Percentiles rank a stretch among this genome's conserved stretches.
phyloP scores from a whole-genome alignment of 495 filamentous ascomycete species.

The Xylaria venustula region DNA sequence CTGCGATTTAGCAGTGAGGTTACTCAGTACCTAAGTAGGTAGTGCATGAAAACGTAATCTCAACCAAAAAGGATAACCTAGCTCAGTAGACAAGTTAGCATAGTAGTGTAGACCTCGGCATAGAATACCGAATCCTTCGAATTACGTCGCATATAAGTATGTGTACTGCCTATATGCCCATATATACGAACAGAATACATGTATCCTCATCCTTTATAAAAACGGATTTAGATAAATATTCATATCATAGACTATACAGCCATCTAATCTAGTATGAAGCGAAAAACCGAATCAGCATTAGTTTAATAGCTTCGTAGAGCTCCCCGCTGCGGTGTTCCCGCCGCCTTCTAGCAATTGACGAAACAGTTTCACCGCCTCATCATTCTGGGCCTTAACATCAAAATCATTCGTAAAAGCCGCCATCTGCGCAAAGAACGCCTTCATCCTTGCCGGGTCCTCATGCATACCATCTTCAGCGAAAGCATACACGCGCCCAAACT shows the following conservation, averaged over 20 bases:
- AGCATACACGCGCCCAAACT: constrained; percentile 35
- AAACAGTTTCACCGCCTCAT: constrained; percentile 22
- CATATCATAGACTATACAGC: neutral
- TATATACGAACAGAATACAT: too few species aligned
- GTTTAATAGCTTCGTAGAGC: neutral
- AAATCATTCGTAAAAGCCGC: constrained; percentile 34
- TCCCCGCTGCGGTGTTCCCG: neutral
- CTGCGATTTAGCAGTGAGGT: too few species aligned
- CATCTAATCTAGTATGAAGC: neutral
- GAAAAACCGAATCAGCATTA: neutral
- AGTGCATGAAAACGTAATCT: neutral
- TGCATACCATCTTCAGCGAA: constrained; percentile 33
- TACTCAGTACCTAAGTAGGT: neutral
- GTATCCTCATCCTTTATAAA: too few species aligned
- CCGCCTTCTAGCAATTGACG: neutral
- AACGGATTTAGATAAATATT: too few species aligned
- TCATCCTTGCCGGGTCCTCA: constrained; percentile 32
- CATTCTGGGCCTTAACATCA: constrained; percentile 33
- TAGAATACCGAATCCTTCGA: neutral
- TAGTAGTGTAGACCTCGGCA: neutral
- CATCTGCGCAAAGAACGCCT: constrained; percentile 25
- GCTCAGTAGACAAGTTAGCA: too few species aligned
- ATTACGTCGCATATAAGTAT: neutral
- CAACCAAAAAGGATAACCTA: neutral
- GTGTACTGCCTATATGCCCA: neutral